Evolutionary conservation across 352 stramenopile species (phyloP).

Genomic region (Phytophthora boehmeriae): DNA sequence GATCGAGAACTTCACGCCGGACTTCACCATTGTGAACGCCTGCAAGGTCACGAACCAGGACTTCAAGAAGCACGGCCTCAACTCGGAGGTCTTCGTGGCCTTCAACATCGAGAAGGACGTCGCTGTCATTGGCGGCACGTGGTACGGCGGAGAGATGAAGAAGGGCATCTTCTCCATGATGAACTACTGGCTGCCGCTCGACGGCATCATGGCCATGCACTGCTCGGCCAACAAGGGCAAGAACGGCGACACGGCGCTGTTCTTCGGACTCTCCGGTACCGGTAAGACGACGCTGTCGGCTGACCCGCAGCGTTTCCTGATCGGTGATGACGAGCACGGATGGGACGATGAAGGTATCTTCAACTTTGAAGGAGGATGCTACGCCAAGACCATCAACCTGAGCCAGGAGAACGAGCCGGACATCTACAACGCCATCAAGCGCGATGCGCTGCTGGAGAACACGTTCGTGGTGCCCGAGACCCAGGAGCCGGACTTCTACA

Average conservation of each 20-base stretch:
- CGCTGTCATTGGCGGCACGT: constrained; percentile 96
- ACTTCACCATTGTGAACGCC: constrained; percentile 99
- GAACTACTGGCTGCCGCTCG: constrained; percentile 97
- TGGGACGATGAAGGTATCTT: constrained; percentile 98
- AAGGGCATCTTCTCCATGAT: constrained; percentile 99
- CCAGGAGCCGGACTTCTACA: constrained; percentile 94
- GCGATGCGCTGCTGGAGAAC: constrained; percentile 98
- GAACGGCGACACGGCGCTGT: constrained; percentile 95
- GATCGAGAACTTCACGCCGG: constrained; percentile 93
- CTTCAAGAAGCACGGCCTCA: constrained; percentile 94
- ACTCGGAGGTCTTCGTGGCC: constrained; percentile 96
- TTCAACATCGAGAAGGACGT: constrained; percentile 98
- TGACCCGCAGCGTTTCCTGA: constrained; percentile 86
- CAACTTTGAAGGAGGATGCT: constrained; percentile 99
- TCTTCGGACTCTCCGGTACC: constrained; percentile 95
- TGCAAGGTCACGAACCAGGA: constrained; percentile 95
- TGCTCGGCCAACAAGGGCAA: constrained; percentile 98
- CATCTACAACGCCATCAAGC: constrained; percentile 98
- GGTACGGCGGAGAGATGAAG: constrained; percentile 99
- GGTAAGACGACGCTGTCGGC: constrained; percentile 93
- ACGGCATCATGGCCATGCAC: constrained; percentile 98
- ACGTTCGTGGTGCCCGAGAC: constrained; percentile 82
- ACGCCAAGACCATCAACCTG: constrained; percentile 99
- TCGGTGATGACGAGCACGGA: constrained; percentile 94
- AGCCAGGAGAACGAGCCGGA: constrained; percentile 96